Evolutionary conservation across 257 asterid species (phyloP).

Genomic region (Penstemon barbatus): DNA sequence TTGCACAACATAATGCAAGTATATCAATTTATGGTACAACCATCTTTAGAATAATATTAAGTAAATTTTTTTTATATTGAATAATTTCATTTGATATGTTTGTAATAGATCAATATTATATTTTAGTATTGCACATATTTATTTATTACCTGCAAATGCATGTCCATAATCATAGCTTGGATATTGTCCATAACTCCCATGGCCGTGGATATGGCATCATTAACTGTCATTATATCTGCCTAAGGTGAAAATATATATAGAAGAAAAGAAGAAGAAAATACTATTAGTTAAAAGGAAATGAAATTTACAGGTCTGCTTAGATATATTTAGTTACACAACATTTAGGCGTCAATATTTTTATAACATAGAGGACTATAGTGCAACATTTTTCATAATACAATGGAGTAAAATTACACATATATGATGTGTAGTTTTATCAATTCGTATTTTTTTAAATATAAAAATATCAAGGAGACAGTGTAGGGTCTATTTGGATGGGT

Average conservation of each 20-base stretch:
- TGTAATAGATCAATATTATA: not conserved
- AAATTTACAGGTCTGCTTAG: too few relatives aligned
- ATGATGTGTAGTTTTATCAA: too few relatives aligned
- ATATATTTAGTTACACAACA: too few relatives aligned
- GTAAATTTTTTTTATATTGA: not conserved
- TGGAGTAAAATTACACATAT: too few relatives aligned
- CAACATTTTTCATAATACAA: too few relatives aligned
- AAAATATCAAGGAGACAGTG: too few relatives aligned
- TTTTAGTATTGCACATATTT: not conserved
- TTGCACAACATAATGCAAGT: not conserved
- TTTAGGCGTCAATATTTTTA: too few relatives aligned
- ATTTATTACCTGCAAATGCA: conserved; percentile 54
- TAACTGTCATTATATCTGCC: conserved; percentile 45
- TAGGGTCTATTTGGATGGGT: too few relatives aligned
- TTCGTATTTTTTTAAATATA: too few relatives aligned
- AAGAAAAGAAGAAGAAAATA: not conserved
- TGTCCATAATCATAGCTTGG: conserved; percentile 34
- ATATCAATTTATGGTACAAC: not conserved
- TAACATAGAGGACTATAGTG: too few relatives aligned
- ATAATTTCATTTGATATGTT: too few relatives aligned
- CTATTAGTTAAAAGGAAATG: not conserved
- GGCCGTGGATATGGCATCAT: conserved; percentile 47
- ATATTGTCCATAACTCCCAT: conserved; percentile 45
- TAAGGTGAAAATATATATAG: not conserved
- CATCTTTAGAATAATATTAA: not conserved